phyloP scores from a whole-genome alignment of 768 basidiomycete species.

The Hygrocybe punicea region DNA sequence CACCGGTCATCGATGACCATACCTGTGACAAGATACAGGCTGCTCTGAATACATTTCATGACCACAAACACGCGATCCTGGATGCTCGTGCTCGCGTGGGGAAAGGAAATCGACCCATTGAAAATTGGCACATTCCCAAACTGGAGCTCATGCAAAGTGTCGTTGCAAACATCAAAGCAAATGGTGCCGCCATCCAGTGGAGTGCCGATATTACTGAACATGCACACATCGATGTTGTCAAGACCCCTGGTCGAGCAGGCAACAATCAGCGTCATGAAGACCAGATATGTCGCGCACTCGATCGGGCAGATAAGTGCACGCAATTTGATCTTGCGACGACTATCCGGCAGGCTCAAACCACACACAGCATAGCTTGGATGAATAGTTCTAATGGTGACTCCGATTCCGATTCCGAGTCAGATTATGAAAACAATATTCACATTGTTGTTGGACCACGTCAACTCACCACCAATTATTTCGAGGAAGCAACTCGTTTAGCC shows the following conservation, averaged over 20 bases:
- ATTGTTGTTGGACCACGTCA: not conserved
- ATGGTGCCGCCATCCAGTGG: constrained; percentile 35
- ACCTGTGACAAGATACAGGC: constrained; percentile 14
- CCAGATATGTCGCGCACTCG: constrained; percentile 34
- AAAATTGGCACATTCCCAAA: constrained; percentile 43
- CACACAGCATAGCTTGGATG: not conserved
- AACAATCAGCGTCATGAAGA: constrained; percentile 35
- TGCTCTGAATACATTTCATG: constrained; percentile 31
- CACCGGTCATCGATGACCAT: constrained; percentile 23
- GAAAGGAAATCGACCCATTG: constrained; percentile 18
- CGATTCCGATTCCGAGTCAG: not conserved
- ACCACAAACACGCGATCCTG: constrained; percentile 34
- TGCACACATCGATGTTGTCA: constrained; percentile 32
- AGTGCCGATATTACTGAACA: constrained; percentile 36
- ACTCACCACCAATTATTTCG: constrained; percentile 6
- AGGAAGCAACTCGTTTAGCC: not conserved
- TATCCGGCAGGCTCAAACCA: not conserved
- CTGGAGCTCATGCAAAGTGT: constrained; percentile 39
- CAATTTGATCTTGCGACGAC: constrained; percentile 25
- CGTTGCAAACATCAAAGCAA: constrained; percentile 19
- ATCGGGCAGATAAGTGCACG: constrained; percentile 28
- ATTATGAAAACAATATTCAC: not conserved
- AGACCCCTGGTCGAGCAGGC: constrained; percentile 25
- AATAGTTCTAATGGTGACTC: not conserved
- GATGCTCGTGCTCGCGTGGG: constrained; percentile 26